phyloP scores from a whole-genome alignment of 805 yeast species.

The Kodamaea kaohsiungensis region DNA sequence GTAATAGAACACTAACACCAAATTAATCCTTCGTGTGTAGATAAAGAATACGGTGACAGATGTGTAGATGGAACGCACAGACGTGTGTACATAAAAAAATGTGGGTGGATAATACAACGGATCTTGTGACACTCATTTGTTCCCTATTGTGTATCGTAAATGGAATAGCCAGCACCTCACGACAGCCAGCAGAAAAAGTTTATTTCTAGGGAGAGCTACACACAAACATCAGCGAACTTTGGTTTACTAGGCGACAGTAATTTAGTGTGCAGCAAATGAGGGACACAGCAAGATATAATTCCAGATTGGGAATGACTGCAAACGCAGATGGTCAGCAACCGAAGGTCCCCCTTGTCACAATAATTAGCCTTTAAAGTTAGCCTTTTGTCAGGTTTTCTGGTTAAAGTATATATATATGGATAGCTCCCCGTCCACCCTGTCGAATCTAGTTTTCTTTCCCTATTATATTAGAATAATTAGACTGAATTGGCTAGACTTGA shows the following conservation, averaged over 20 bases:
- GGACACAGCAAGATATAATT: background rate
- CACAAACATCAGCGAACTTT: background rate
- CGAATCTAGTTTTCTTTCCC: no score
- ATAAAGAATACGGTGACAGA: background rate
- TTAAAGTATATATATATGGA: background rate
- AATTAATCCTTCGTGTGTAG: background rate
- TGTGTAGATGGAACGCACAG: background rate
- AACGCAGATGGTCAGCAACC: background rate
- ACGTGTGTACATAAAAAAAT: background rate
- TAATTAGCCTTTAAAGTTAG: background rate
- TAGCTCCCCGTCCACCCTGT: background rate
- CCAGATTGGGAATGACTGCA: constrained; percentile 1
- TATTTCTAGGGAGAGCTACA: background rate
- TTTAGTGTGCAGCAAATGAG: background rate
- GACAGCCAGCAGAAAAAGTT: constrained; percentile 1
- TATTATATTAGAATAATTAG: no score
- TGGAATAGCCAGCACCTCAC: constrained; percentile 1
- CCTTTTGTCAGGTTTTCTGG: background rate
- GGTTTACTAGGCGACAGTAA: constrained; percentile 1
- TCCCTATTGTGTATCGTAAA: background rate
- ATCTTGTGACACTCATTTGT: background rate
- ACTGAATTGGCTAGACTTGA: background rate
- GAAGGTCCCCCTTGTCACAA: background rate
- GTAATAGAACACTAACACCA: background rate
- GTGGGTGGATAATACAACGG: background rate